These are phyloP conservation scores for Yamadazyma dushanensis DNA, from an alignment of 1,139 yeast species.

Conservation along the genomic window DNA sequence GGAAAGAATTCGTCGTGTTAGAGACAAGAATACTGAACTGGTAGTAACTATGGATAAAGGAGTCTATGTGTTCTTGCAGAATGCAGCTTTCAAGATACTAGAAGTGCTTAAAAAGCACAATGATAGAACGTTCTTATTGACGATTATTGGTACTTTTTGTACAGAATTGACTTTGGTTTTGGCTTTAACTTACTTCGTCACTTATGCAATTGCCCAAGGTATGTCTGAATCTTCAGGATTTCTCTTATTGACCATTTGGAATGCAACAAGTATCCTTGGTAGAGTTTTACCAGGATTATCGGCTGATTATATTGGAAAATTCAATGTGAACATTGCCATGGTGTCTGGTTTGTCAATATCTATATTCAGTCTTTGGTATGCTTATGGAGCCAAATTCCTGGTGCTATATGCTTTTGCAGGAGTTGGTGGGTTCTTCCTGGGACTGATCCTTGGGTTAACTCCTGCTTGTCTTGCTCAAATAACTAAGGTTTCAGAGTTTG, in stretches of 20 bases:
- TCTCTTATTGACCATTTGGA: slow-evolving; percentile 53
- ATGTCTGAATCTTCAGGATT: slow-evolving; percentile 52
- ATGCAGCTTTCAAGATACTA: background rate
- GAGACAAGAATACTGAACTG: background rate
- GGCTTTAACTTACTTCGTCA: slow-evolving; percentile 53
- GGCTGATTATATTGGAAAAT: slow-evolving; percentile 56
- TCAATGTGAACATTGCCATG: slow-evolving; percentile 51
- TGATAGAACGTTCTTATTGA: slow-evolving; percentile 23
- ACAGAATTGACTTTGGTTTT: slow-evolving; percentile 58
- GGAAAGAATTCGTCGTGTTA: slow-evolving; percentile 34
- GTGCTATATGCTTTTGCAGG: slow-evolving; percentile 49
- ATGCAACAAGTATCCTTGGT: slow-evolving; percentile 61
- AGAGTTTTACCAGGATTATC: slow-evolving; percentile 57
- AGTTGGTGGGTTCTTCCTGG: slow-evolving; percentile 50
- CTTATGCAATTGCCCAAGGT: slow-evolving; percentile 56
- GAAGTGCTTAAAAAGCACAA: slow-evolving; percentile 10
- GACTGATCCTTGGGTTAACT: slow-evolving; percentile 29
- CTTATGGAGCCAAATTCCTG: slow-evolving; percentile 45
- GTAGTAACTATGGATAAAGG: slow-evolving; percentile 1
- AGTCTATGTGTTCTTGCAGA: slow-evolving; percentile 2
- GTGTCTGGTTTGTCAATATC: slow-evolving; percentile 41
- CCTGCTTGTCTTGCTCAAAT: slow-evolving; percentile 44
- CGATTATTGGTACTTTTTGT: slow-evolving; percentile 38
- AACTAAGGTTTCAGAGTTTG: slow-evolving; percentile 27
- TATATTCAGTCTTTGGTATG: slow-evolving; percentile 51